A percentile compares a stretch with the other conserved stretches of the same genome.
These are phyloP conservation scores for Syzygium syzygioides DNA, from an alignment of 441 rosid genomes.

Conservation along the genomic window DNA sequence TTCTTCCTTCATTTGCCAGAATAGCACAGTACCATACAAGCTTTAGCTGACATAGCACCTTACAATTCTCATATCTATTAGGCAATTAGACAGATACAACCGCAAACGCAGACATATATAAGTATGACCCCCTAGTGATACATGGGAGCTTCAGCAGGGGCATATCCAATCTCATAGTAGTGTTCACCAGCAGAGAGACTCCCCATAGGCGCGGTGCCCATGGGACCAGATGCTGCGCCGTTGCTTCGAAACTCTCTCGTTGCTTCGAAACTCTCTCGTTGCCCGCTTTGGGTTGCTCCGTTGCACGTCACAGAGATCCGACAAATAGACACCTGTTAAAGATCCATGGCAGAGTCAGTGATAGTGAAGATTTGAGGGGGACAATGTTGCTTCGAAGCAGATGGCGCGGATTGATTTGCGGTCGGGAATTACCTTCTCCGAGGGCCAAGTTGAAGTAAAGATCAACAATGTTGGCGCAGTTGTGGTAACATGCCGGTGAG, in stretches of 20 bases:
- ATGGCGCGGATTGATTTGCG: background rate
- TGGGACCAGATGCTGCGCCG: background rate
- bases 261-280: background rate
- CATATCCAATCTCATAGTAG: background rate
- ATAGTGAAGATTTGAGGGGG: background rate
- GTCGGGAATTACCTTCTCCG: slow-evolving; percentile 28
- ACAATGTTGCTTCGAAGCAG: background rate
- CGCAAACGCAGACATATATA: background rate
- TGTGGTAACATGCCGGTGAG: slow-evolving; percentile 22
- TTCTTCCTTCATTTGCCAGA: background rate
- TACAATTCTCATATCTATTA: background rate
- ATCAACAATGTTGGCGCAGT: slow-evolving; percentile 40
- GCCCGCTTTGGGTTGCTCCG: background rate
- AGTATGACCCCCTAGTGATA: background rate
- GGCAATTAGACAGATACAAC: background rate
- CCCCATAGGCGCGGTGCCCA: background rate
- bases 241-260: background rate
- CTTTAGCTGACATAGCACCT: background rate
- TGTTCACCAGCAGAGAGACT: background rate
- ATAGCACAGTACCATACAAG: background rate
- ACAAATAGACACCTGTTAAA: background rate
- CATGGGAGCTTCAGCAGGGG: background rate
- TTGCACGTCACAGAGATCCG: background rate
- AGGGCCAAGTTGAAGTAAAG: slow-evolving; percentile 41
- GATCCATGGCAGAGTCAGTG: background rate